These are phyloP conservation scores for Trichoderma arundinaceum DNA, from an alignment of 2,329 filamentous ascomycete genomes.

Conservation along the genomic window DNA sequence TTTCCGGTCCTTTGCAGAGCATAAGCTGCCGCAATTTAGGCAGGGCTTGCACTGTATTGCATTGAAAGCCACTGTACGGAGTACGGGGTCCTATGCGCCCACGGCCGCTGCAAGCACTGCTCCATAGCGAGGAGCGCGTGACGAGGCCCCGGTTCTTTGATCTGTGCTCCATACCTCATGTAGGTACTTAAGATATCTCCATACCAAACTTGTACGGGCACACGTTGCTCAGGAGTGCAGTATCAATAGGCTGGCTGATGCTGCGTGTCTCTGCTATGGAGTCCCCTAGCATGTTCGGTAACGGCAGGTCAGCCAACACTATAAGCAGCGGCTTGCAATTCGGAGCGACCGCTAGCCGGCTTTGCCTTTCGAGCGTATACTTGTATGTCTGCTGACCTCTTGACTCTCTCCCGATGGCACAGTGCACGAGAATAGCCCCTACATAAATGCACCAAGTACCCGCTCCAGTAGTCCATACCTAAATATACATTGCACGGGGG, in stretches of 20 bases:
- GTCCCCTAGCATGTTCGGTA: constrained; percentile 6
- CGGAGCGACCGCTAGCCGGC: constrained; percentile 12
- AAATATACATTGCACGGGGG: no score
- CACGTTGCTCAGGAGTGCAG: constrained; percentile 16
- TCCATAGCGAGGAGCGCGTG: constrained; percentile 21
- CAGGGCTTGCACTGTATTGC: constrained; percentile 11
- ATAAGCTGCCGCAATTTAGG: constrained; percentile 3
- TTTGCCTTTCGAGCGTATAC: background rate
- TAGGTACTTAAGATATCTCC: background rate
- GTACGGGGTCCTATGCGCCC: background rate
- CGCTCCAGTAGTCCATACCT: no score
- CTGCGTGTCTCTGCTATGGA: constrained; percentile 1
- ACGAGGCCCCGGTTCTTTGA: constrained; percentile 4
- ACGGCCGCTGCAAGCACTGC: constrained; percentile 4
- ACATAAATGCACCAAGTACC: background rate
- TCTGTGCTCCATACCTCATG: constrained; percentile 6
- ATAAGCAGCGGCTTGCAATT: no score
- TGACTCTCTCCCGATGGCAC: constrained; percentile 7
- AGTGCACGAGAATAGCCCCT: background rate
- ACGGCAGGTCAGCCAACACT: constrained; percentile 20
- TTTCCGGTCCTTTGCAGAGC: background rate
- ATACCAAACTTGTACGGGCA: constrained; percentile 1
- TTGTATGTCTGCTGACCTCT: constrained; percentile 18
- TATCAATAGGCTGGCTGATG: constrained; percentile 24
- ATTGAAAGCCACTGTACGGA: constrained; percentile 4